These are phyloP conservation scores for Intubia oerlemansii DNA, from an alignment of 2,329 filamentous ascomycete genomes.

Conservation along the genomic window DNA sequence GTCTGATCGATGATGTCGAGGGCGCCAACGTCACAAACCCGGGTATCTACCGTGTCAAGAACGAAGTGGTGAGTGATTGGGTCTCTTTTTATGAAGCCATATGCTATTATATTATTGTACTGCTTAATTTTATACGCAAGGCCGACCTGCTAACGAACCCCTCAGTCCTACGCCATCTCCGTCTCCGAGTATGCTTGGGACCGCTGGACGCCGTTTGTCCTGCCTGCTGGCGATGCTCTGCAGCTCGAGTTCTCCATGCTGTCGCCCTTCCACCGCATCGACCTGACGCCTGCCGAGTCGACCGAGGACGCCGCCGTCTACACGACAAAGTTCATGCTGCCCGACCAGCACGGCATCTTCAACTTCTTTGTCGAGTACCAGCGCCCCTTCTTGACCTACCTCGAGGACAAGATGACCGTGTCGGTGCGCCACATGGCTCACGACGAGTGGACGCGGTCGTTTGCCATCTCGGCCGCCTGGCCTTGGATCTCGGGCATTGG, in stretches of 20 bases:
- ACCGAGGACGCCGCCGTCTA: constrained; percentile 53
- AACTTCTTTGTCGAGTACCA: constrained; percentile 97
- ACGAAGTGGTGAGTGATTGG: constrained; percentile 58
- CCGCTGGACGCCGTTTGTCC: constrained; percentile 51
- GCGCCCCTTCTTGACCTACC: constrained; percentile 67
- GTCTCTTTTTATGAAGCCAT: background rate
- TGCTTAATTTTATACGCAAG: too few relatives aligned
- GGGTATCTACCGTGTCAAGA: constrained; percentile 85
- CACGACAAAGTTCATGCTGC: constrained; percentile 55
- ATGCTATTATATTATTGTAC: background rate
- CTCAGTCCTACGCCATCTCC: constrained; percentile 65
- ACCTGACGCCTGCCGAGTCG: constrained; percentile 32
- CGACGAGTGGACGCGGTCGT: constrained; percentile 88
- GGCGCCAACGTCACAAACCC: constrained; percentile 50
- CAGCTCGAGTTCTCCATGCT: constrained; percentile 99
- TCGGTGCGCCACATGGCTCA: constrained; percentile 93
- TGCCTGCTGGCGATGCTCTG: constrained; percentile 48
- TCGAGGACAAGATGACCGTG: constrained; percentile 89
- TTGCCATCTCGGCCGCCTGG: constrained; percentile 75
- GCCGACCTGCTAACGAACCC: constrained; percentile 2
- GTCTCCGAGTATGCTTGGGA: constrained; percentile 67
- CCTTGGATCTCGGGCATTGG: constrained; percentile 83
- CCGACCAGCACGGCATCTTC: constrained; percentile 98
- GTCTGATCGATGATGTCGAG: constrained; percentile 32
- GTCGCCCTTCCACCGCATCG: constrained; percentile 83